Base-by-base conservation (phyloP, 176 grass and related monocot genomes). In the Eragrostis curvula region DNA sequence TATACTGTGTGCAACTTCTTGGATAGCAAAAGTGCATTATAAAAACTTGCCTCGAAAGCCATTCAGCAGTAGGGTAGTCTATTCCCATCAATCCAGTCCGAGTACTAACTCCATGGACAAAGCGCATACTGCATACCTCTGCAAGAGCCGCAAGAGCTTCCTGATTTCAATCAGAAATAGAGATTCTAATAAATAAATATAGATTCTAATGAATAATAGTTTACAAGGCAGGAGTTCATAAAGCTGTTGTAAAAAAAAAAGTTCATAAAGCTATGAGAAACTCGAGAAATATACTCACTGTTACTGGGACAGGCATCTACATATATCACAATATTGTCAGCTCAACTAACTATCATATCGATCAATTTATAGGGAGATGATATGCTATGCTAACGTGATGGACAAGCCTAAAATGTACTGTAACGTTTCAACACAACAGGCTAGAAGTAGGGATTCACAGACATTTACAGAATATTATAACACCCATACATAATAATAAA, bases 11-110 rank as follows among this genome's bases (percentile, higher is more conserved):
- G 30, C 52, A 89, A 21, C 9, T 85, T 64, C 24, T 16, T 55
- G 46, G 62, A 5, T 59, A 80, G 63, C 36, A 47, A 66, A 78
- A 83, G 46, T n/a, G 21, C 46, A 73, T 10, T n/a, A 2, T 48
- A 48, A 57, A 47, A 23, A 80, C 62, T 85, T 76, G 89, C 95
- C 75, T 95, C 71, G 87, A 94, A 87, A 98, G 90, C 92, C 95
- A 98, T 73, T 45, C 47, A 45, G 90, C 92, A 78, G 92, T 98
- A 88, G 92, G 90, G 80, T 95, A 98, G 65, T 98, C 88, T 74
- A 98, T 93, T 85, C 96, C 96, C 83, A 98, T 90, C 84, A 98
- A 87, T 65, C 92, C 96, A 75, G 88, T 95, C 20, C 85, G 81
- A 23, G 90, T 80, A 80, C 84, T 64, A 67, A 95, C 57, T 84